A percentile compares a stretch with the other conserved stretches of the same genome.
Evolutionary conservation across 2,329 filamentous ascomycete genomes (phyloP).

Genomic region (Stachybotrys chartarum): DNA sequence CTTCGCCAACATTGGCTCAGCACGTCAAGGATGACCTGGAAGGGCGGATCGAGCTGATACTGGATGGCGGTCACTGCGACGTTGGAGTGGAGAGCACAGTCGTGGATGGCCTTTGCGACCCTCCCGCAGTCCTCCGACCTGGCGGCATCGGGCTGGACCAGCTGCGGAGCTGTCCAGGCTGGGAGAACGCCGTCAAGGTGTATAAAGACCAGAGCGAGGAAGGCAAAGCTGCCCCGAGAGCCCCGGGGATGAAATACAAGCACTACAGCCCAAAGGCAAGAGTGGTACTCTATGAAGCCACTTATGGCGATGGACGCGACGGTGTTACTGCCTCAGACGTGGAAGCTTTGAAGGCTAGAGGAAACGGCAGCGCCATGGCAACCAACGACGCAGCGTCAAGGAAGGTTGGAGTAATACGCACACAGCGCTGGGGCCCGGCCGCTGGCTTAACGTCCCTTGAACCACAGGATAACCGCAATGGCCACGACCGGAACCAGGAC

Average conservation of each 20-base stretch:
- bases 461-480: slow-evolving; percentile 10
- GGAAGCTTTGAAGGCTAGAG: slow-evolving; percentile 11
- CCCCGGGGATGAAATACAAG: slow-evolving; percentile 98
- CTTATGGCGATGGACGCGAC: slow-evolving; percentile 22
- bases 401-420: slow-evolving; percentile 48
- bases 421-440: slow-evolving; percentile 41
- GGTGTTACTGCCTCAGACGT: slow-evolving; percentile 30
- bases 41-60: slow-evolving; percentile 75
- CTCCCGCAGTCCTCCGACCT: slow-evolving; percentile 76
- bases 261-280: slow-evolving; percentile 90
- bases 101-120: slow-evolving; percentile 77
- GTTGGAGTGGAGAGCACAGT: slow-evolving; percentile 97
- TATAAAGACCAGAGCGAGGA: slow-evolving; percentile 72
- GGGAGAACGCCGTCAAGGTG: slow-evolving; percentile 69
- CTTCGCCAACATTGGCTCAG: slow-evolving; percentile 82
- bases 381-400: slow-evolving; percentile 6
- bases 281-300: slow-evolving; percentile 73
- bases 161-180: slow-evolving; percentile 66
- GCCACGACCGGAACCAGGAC: slow-evolving; percentile 10
- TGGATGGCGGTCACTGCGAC: slow-evolving; percentile 79
- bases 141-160: slow-evolving; percentile 82
- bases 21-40: slow-evolving; percentile 83
- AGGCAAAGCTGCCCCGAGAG: slow-evolving; percentile 61
- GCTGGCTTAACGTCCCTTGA: slow-evolving; percentile 29
- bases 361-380: slow-evolving; percentile 14